phyloP scores from a whole-genome alignment of 2,329 filamentous ascomycete species.

The Aspergillus versicolor region DNA sequence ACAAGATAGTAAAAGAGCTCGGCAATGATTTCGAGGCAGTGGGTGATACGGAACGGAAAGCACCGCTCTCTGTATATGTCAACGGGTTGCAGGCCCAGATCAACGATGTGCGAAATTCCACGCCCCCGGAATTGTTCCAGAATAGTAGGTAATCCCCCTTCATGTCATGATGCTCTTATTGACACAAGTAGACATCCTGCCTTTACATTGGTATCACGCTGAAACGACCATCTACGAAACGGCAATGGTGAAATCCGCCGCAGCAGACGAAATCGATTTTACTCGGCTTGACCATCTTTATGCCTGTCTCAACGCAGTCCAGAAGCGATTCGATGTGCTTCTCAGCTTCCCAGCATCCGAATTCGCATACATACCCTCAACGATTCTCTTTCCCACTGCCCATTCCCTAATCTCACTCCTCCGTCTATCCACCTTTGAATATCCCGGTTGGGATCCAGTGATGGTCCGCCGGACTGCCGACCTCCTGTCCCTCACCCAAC shows the following conservation, averaged over 20 bases:
- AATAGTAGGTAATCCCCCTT: slow-evolving; percentile 3
- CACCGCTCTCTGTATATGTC: not conserved
- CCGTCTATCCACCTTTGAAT: slow-evolving; percentile 41
- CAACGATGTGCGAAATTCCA: not conserved
- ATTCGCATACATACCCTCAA: slow-evolving; percentile 35
- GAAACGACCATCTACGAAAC: slow-evolving; percentile 19
- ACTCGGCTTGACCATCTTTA: slow-evolving; percentile 31
- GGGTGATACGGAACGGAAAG: not conserved
- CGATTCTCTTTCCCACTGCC: slow-evolving; percentile 35
- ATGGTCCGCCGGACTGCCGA: slow-evolving; percentile 38
- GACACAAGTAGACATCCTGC: slow-evolving; percentile 8
- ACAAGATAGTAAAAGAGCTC: not conserved
- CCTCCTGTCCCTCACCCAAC: slow-evolving; percentile 37
- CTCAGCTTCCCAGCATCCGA: slow-evolving; percentile 31
- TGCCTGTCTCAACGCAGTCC: slow-evolving; percentile 35
- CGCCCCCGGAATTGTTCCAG: not conserved
- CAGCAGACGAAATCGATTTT: slow-evolving; percentile 6
- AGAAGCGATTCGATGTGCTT: slow-evolving; percentile 40
- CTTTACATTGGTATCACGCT: slow-evolving; percentile 15
- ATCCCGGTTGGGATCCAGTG: slow-evolving; percentile 44
- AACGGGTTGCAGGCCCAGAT: slow-evolving; percentile 9
- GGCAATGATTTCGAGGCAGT: not conserved
- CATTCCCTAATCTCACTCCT: slow-evolving; percentile 42
- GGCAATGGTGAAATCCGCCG: slow-evolving; percentile 11
- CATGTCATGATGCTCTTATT: not conserved